Conservation (phyloP, 768 basidiomycete species). For the Pulveroboletus sp. region DNA sequence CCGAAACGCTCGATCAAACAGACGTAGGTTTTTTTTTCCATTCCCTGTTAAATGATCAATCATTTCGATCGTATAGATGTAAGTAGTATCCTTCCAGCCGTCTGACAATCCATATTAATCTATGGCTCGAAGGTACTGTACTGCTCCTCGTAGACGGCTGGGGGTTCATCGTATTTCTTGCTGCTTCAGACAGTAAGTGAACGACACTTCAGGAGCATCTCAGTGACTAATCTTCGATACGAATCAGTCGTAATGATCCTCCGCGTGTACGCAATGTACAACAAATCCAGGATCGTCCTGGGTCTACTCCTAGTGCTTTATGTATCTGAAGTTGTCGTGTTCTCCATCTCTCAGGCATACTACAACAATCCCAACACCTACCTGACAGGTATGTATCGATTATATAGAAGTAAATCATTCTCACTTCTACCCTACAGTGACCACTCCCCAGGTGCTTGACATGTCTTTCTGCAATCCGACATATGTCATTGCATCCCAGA, state of each 20-base stretch:
- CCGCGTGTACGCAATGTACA: conserved; percentile 25
- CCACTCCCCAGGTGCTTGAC: conserved; percentile 1
- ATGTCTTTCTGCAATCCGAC: conserved; percentile 14
- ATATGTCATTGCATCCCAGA: background rate
- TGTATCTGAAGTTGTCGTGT: conserved; percentile 1
- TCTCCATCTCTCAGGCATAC: background rate
- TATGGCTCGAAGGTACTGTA: conserved; percentile 7
- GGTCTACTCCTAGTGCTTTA: conserved; percentile 15
- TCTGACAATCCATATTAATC: background rate
- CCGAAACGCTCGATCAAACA: background rate
- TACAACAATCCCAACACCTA: conserved; percentile 6
- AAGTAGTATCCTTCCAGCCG: background rate
- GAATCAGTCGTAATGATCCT: conserved; percentile 23
- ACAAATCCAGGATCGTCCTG: conserved; percentile 11
- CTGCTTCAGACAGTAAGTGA: conserved; percentile 18
- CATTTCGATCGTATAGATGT: conserved; percentile 12
- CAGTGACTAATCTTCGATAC: background rate
- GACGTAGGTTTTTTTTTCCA: conserved; percentile 9
- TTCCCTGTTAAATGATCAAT: no score
- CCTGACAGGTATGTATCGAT: conserved; percentile 8
- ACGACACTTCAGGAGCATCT: background rate
- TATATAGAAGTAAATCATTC: background rate
- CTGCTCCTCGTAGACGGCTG: background rate
- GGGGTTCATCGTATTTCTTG: conserved; percentile 13
- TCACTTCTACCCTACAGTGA: conserved; percentile 10